A percentile compares a stretch with the other conserved stretches of the same genome.
These are phyloP conservation scores for Neopestalotiopsis rosae DNA, from an alignment of 2,329 filamentous ascomycete species.

Conservation along the genomic window DNA sequence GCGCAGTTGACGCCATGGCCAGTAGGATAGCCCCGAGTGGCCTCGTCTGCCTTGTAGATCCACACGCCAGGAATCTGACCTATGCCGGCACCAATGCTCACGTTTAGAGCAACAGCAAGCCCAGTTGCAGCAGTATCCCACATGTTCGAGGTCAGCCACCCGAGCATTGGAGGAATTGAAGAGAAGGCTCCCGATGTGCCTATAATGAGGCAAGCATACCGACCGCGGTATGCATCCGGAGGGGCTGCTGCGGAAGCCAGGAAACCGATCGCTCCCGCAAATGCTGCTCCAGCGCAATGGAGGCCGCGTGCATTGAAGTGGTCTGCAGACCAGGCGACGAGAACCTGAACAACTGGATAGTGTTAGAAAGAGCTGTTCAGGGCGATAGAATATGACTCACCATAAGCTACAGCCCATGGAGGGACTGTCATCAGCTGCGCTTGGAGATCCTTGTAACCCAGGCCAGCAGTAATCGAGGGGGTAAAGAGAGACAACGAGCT, in stretches of 20 bases:
- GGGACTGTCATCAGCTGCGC: conserved; percentile 73
- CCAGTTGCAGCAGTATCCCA: conserved; percentile 69
- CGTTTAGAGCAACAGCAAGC: conserved; percentile 73
- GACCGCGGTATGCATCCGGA: conserved; percentile 58
- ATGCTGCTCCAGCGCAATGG: conserved; percentile 48
- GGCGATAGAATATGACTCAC: conserved; percentile 23
- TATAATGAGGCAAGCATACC: conserved; percentile 75
- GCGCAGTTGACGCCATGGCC: conserved; percentile 65
- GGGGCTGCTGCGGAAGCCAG: conserved; percentile 69
- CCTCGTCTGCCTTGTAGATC: conserved; percentile 73
- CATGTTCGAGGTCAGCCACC: conserved; percentile 74
- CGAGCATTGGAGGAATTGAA: conserved; percentile 71
- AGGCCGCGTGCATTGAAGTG: conserved; percentile 59
- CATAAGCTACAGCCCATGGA: conserved; percentile 63
- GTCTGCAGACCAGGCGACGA: conserved; percentile 66
- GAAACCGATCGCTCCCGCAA: conserved; percentile 55
- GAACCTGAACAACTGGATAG: conserved; percentile 38
- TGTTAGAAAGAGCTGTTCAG: background rate
- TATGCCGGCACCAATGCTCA: conserved; percentile 68
- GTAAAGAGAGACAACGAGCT: conserved; percentile 49
- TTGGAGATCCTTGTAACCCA: conserved; percentile 43
- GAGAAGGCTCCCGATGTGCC: conserved; percentile 71
- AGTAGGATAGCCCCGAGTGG: conserved; percentile 66
- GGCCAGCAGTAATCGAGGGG: conserved; percentile 60
- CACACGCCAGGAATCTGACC: conserved; percentile 76